Evolutionary conservation across 2,329 filamentous ascomycete species (phyloP).

Genomic region (Aspergillus sp.): DNA sequence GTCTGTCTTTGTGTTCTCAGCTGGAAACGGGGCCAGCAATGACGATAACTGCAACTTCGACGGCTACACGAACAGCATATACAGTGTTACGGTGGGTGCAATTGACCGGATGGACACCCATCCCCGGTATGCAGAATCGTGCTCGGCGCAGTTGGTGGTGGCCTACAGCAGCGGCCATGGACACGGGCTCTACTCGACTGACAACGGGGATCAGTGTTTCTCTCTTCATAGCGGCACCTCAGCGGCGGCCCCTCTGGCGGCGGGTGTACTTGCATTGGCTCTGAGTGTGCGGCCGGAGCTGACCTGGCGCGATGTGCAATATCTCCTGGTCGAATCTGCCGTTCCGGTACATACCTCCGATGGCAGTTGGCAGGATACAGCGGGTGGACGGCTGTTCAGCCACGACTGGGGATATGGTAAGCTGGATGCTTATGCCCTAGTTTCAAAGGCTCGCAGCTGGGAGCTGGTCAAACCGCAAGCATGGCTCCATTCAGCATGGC

Average conservation of each 20-base stretch:
- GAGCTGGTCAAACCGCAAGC: conserved; percentile 89
- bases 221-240: conserved; percentile 86
- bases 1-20: conserved; percentile 94
- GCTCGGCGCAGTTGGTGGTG: conserved; percentile 91
- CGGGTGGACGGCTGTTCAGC: conserved; percentile 81
- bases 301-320: conserved; percentile 92
- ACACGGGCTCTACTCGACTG: conserved; percentile 85
- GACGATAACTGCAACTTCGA: conserved; percentile 99
- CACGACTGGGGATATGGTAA: conserved; percentile 97
- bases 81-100: conserved; percentile 96
- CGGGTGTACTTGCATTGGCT: conserved; percentile 86
- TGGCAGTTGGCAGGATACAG: conserved; percentile 78
- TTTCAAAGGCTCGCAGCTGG: conserved; percentile 83
- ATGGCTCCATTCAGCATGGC: conserved; percentile 92
- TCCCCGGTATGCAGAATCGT: conserved; percentile 94
- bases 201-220: conserved; percentile 85
- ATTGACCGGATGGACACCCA: conserved; percentile 85
- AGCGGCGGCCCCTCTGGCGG: conserved; percentile 87
- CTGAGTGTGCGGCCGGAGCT: conserved; percentile 82
- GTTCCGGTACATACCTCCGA: conserved; percentile 74
- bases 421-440: conserved; percentile 80
- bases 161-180: conserved; percentile 84
- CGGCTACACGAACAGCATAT: conserved; percentile 98
- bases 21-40: conserved; percentile 82
- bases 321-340: conserved; percentile 81